Percentiles rank a stretch among this genome's conserved stretches.
Conservation (phyloP, 192 early-diverging fungal species). For the Umbelopsis sp. region DNA sequence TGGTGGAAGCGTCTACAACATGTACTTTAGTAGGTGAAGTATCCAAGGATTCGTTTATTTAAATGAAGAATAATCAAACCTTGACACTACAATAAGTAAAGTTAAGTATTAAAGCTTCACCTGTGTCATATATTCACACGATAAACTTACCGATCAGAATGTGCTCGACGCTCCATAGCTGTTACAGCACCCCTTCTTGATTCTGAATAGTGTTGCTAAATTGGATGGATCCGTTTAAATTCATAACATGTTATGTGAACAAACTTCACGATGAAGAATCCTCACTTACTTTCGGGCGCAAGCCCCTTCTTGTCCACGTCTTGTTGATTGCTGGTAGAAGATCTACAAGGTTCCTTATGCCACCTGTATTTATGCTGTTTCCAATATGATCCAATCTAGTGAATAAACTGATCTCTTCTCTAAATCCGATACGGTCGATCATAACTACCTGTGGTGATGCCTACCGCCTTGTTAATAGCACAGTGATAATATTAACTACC, state of each 20-base stretch:
- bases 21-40: not conserved
- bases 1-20: conserved; percentile 41
- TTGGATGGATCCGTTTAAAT: no score
- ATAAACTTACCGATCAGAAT: conserved; percentile 34
- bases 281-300: conserved; percentile 42
- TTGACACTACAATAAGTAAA: not conserved
- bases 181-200: conserved; percentile 38
- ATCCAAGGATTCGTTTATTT: not conserved
- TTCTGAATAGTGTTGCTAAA: conserved; percentile 50
- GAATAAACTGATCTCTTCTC: no score
- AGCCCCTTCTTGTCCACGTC: conserved; percentile 45
- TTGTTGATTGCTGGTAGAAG: conserved; percentile 43
- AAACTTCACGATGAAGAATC: not conserved
- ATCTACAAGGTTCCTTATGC: conserved; percentile 4
- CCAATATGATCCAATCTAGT: not conserved
- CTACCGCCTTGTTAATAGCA: not conserved
- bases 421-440: conserved; percentile 11
- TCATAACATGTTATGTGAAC: no score
- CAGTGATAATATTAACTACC: not conserved
- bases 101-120: not conserved
- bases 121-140: not conserved
- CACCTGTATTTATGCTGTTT: conserved; percentile 29
- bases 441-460: conserved; percentile 38
- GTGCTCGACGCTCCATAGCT: conserved; percentile 42
- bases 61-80: not conserved